Evolutionary conservation across 345 rosid species (phyloP).

Genomic region (Hibiscus mutabilis): DNA sequence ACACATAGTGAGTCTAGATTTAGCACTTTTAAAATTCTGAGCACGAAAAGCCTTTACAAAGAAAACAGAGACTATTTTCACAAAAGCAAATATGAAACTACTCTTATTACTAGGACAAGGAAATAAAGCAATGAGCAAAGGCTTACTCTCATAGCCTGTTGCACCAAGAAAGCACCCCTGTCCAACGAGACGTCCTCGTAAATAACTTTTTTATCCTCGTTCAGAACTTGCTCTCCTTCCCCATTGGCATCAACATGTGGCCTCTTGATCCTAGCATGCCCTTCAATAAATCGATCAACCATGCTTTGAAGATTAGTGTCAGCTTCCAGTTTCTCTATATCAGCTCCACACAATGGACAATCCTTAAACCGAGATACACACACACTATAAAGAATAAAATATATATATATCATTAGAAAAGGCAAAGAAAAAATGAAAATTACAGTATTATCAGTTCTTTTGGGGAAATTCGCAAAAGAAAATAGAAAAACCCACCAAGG

Average conservation of each 20-base stretch:
- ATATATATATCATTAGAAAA: neutral
- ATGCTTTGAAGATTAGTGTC: constrained; percentile 63
- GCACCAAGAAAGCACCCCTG: constrained; percentile 94
- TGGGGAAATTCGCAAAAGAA: no score
- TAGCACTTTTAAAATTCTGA: constrained; percentile 84
- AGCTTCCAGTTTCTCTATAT: constrained; percentile 70
- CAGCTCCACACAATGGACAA: constrained; percentile 92
- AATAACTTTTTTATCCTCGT: constrained; percentile 48
- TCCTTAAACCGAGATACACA: constrained; percentile 79
- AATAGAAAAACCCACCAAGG: no score
- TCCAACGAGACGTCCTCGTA: constrained; percentile 95
- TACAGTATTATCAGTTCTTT: no score
- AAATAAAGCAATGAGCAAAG: neutral
- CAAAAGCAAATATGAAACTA: neutral
- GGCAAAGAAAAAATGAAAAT: no score
- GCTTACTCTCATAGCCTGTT: constrained; percentile 96
- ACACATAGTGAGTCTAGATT: constrained; percentile 74
- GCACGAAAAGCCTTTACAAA: constrained; percentile 70
- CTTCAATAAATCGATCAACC: constrained; percentile 87
- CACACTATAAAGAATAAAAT: constrained; percentile 19
- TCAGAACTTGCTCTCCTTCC: constrained; percentile 22
- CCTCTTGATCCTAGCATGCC: constrained; percentile 95
- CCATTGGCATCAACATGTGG: constrained; percentile 38
- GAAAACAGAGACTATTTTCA: constrained; percentile 12
- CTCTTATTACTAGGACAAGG: neutral